Conservation (phyloP, 495 filamentous ascomycete species). For the Tuber aestivum region DNA sequence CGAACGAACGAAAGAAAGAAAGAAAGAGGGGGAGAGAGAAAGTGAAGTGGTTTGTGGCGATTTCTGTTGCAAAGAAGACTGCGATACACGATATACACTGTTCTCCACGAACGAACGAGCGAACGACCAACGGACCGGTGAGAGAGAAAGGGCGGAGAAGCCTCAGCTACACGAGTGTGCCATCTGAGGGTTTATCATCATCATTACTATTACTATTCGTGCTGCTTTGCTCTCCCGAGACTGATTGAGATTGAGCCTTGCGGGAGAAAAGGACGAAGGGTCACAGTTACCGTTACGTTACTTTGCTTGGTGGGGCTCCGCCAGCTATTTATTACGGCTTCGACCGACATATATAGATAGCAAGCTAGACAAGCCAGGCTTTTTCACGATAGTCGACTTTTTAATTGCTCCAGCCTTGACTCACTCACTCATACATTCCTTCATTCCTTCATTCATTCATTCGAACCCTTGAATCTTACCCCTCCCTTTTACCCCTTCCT, state of each 20-base stretch:
- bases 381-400: constrained; percentile 3
- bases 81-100: no score
- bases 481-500: background rate
- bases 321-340: background rate
- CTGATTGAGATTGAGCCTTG: background rate
- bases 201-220: background rate
- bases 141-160: no score
- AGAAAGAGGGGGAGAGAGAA: no score
- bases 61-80: no score
- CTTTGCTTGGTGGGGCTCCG: background rate
- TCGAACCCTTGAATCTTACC: no score
- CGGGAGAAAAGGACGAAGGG: background rate
- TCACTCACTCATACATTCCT: background rate
- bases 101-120: background rate
- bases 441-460: no score
- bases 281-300: background rate
- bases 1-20: background rate
- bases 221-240: no score
- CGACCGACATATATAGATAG: background rate
- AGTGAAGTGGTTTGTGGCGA: no score
- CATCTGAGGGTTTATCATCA: background rate
- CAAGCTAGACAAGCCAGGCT: background rate
- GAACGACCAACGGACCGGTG: no score
- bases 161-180: background rate
- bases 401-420: background rate